These are phyloP conservation scores for Phaffomyces thermotolerans DNA, from an alignment of 805 yeast species.

Conservation along the genomic window DNA sequence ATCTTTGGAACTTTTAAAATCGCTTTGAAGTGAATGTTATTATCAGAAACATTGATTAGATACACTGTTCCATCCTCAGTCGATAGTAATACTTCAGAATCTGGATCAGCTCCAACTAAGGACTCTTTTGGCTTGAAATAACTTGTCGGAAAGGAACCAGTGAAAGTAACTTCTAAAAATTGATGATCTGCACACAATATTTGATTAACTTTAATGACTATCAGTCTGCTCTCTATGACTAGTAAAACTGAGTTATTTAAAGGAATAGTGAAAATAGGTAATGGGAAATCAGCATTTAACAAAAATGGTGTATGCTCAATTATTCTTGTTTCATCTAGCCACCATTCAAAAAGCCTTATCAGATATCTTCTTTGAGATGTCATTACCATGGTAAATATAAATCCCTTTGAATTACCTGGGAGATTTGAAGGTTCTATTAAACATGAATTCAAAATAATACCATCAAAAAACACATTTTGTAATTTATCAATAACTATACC, in stretches of 20 bases:
- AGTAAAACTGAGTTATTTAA: slow-evolving; percentile 33
- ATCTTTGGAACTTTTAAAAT: slow-evolving; percentile 31
- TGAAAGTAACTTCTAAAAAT: slow-evolving; percentile 22
- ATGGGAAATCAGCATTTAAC: slow-evolving; percentile 30
- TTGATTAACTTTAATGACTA: slow-evolving; percentile 35
- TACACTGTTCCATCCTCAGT: slow-evolving; percentile 22
- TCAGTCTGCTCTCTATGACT: slow-evolving; percentile 28
- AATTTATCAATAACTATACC: slow-evolving; percentile 34
- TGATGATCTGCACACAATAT: slow-evolving; percentile 40
- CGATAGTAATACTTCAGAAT: slow-evolving; percentile 17
- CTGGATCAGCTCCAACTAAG: slow-evolving; percentile 12
- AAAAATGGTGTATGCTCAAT: slow-evolving; percentile 32
- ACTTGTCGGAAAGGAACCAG: slow-evolving; percentile 33
- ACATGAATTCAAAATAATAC: slow-evolving; percentile 35
- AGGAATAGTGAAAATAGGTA: slow-evolving; percentile 39
- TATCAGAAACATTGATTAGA: slow-evolving; percentile 19
- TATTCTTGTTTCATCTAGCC: slow-evolving; percentile 28
- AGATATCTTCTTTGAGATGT: slow-evolving; percentile 32
- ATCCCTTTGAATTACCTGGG: slow-evolving; percentile 22
- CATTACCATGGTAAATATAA: slow-evolving; percentile 30
- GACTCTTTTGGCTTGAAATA: slow-evolving; percentile 25
- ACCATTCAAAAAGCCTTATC: slow-evolving; percentile 36
- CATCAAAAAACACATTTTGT: slow-evolving; percentile 34
- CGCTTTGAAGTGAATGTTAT: slow-evolving; percentile 22
- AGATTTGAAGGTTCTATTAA: slow-evolving; percentile 32